Base-by-base conservation (phyloP, 805 yeast genomes). In the Candida gorgasii region DNA sequence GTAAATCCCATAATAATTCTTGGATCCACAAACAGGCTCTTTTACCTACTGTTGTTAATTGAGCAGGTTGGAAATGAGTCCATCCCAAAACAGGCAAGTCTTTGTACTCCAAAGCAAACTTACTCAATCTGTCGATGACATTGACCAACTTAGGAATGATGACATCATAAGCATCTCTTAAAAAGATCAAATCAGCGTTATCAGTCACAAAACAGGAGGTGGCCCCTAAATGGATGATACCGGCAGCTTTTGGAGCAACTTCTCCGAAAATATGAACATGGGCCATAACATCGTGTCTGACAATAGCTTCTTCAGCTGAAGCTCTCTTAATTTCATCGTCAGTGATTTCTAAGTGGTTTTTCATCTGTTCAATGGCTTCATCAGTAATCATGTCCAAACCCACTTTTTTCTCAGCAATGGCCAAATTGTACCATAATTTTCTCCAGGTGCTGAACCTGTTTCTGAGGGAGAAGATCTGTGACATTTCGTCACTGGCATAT, bases 21-120 rank as follows among this genome's bases (percentile, higher is more conserved):
- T 93, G 99, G 56, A 93, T 75, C 99, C 99, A 93, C 61, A 93
- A 75, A 34, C 97, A 89, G 43, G 96, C 95, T 72, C 99, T 85
- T 76, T 93, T 93, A 65, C 99, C 99, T 50, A 93, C 96, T 24
- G 99, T 93, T 53, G 98, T 92, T 65, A 93, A 80, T 74, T 93
- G 99, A 41, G 99, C 99, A 12, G 99, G 99, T 75, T 93, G 99
- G 81, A 93, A 93, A 69, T 93, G 99, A 44, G 99, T 93, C 98
- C 98, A 93, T 26, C 99, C 99, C 52, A 93, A 78, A 33, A 90
- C 97, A 27, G 99, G 98, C 68, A 90, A 68, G 66, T 93, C 98
- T 73, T 93, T 93, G 76, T 92, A 80, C 65, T 86, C 81, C 50
- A 89, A 62, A 35, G 99, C 98, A 65, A 93, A 93, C 62, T 86